phyloP scores from a whole-genome alignment of 306 rosid species.

The Citrullus amarus region DNA sequence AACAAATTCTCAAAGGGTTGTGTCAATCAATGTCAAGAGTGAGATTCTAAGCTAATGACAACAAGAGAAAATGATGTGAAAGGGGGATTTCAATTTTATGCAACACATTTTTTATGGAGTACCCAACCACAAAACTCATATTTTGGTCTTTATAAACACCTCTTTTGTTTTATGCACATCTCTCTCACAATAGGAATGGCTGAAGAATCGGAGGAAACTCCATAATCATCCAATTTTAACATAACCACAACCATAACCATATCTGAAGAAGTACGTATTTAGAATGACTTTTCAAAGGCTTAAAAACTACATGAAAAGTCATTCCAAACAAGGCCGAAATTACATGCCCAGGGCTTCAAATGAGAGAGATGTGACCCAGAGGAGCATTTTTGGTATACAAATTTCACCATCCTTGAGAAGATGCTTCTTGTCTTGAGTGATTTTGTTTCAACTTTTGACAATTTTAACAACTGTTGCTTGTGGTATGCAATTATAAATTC shows the following conservation, averaged over 20 bases:
- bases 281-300: background rate
- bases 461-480: background rate
- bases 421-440: background rate
- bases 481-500: background rate
- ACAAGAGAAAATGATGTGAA: slow-evolving; percentile 1
- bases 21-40: background rate
- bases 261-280: background rate
- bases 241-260: background rate
- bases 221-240: background rate
- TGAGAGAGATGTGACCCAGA: background rate
- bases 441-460: background rate
- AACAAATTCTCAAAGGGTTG: background rate
- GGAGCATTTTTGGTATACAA: background rate
- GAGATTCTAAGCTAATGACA: background rate
- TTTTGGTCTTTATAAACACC: background rate
- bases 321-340: no score
- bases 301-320: background rate
- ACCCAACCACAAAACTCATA: background rate
- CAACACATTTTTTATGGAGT: background rate
- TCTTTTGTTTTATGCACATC: background rate
- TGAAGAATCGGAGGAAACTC: background rate
- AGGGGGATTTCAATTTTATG: background rate
- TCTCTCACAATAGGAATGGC: background rate
- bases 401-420: background rate
- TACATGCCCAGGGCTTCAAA: background rate